Evolutionary conservation across 768 basidiomycete species (phyloP), one percentile per base, ranked within the genome.

Genomic region (Leccinum aurantiacum): DNA sequence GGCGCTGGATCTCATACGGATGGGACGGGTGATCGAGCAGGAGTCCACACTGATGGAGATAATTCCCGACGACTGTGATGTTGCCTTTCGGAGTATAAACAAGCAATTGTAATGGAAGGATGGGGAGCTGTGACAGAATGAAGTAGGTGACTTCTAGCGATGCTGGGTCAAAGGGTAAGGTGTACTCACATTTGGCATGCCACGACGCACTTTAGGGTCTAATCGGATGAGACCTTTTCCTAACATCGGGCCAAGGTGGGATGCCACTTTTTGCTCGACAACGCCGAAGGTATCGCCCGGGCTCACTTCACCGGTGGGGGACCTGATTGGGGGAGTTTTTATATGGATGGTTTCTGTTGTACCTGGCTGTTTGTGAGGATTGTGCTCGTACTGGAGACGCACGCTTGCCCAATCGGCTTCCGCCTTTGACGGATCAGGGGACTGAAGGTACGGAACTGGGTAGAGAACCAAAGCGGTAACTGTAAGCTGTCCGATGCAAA

Each of bases 21-120:
- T 84, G 78, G 17, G 84, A 76, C 1, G 97, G 96, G 66, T 97
- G 89, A 67, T 92, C 87, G 51, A 98, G 84, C 55, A 89, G 78
- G 8, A 95, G 77, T 44, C 82, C 82, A 60, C 82, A 81, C 59
- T 84, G 80, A 24, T 85, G 83, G 53, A 98, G 82, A 67, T 86
- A 87, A 67, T 85, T 80, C 62, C 91, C 87, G 62, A 99, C 89
- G 57, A 89, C 86, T 33, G 81, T 77, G 63, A 98, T 89, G 74
- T 98, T 95, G 33, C 93, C 91, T 72, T 96, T 97, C 5, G 93
- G 93, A 6, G 96, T 96, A 75, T 91, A 96, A 31, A 98, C 86
- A 41, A 97, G 84, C 74, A 97, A 83, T 69, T 90, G 89, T 17
- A 98, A 80, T 22, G 88, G 85, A 49, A 96, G 79, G 57, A 94